These are phyloP conservation scores for Ceratocystis lukuohia DNA, from an alignment of 2,329 filamentous ascomycete genomes.

Conservation along the genomic window DNA sequence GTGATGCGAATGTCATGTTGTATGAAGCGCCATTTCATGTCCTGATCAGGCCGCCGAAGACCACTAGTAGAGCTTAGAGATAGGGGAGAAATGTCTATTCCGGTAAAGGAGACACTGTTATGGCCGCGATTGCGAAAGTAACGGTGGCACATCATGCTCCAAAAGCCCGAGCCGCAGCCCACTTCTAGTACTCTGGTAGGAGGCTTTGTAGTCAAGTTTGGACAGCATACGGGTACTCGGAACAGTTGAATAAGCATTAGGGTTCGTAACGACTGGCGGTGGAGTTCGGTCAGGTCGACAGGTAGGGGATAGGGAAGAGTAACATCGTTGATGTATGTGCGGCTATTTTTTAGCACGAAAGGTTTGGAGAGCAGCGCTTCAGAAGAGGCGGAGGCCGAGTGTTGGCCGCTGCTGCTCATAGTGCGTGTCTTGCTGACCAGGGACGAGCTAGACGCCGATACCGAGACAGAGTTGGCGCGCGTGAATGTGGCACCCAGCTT, in stretches of 20 bases:
- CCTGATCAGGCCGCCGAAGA: slow-evolving; percentile 44
- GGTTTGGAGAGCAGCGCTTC: slow-evolving; percentile 36
- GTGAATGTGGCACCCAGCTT: slow-evolving; percentile 1
- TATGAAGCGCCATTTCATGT: slow-evolving; percentile 78
- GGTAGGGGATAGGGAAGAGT: slow-evolving; percentile 70
- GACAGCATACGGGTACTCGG: slow-evolving; percentile 64
- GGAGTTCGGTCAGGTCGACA: slow-evolving; percentile 73
- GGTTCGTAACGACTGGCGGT: slow-evolving; percentile 74
- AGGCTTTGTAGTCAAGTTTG: slow-evolving; percentile 49
- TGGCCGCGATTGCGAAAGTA: slow-evolving; percentile 59
- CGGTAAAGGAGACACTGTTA: slow-evolving; percentile 60
- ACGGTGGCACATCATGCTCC: slow-evolving; percentile 78
- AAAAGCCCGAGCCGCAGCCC: slow-evolving; percentile 77
- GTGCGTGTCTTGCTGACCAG: slow-evolving; percentile 26
- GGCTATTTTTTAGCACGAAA: slow-evolving; percentile 62
- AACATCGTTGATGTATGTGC: slow-evolving; percentile 67
- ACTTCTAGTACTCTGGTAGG: slow-evolving; percentile 72
- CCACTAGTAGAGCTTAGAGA: slow-evolving; percentile 32
- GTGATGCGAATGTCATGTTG: slow-evolving; percentile 68
- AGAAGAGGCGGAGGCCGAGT: slow-evolving; percentile 31
- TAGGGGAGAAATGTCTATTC: slow-evolving; percentile 66
- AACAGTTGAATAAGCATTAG: slow-evolving; percentile 70
- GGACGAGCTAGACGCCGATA: background rate
- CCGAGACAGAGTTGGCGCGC: background rate
- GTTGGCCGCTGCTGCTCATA: slow-evolving; percentile 20